phyloP scores from a whole-genome alignment of 2,329 filamentous ascomycete genomes.

The Apiospora koreana region DNA sequence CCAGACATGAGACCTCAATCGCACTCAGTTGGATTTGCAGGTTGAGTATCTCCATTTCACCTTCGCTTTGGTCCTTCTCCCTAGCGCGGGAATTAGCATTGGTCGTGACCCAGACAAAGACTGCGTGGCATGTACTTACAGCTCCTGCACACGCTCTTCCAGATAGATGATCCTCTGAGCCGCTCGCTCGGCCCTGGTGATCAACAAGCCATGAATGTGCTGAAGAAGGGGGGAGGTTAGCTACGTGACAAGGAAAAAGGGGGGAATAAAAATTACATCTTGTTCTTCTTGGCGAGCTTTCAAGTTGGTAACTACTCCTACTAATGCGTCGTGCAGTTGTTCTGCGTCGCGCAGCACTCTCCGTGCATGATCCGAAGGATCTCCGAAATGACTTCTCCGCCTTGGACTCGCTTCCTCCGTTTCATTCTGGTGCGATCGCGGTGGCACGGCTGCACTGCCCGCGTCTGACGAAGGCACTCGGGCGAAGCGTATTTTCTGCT shows the following conservation, averaged over 20 bases:
- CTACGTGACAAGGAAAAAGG: background rate
- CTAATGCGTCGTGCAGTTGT: constrained; percentile 52
- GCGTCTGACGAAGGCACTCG: background rate
- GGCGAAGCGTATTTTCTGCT: background rate
- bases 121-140: constrained; percentile 43
- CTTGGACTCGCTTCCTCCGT: background rate
- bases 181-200: constrained; percentile 58
- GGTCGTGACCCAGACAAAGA: constrained; percentile 8
- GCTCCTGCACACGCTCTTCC: constrained; percentile 57
- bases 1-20: constrained; percentile 59
- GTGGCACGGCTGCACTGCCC: background rate
- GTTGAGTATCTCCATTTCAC: constrained; percentile 61
- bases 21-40: constrained; percentile 63
- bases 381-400: constrained; percentile 2
- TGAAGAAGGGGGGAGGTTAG: constrained; percentile 33
- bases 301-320: constrained; percentile 51
- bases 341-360: constrained; percentile 40
- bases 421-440: background rate
- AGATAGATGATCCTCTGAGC: constrained; percentile 61
- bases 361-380: constrained; percentile 28
- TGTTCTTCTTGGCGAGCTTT: constrained; percentile 60
- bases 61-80: constrained; percentile 56
- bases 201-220: constrained; percentile 64
- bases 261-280: constrained; percentile 43
- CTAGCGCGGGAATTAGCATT: constrained; percentile 33